Evolutionary conservation across 352 stramenopile species (phyloP).

Genomic region (Blastocystis sp.): DNA sequence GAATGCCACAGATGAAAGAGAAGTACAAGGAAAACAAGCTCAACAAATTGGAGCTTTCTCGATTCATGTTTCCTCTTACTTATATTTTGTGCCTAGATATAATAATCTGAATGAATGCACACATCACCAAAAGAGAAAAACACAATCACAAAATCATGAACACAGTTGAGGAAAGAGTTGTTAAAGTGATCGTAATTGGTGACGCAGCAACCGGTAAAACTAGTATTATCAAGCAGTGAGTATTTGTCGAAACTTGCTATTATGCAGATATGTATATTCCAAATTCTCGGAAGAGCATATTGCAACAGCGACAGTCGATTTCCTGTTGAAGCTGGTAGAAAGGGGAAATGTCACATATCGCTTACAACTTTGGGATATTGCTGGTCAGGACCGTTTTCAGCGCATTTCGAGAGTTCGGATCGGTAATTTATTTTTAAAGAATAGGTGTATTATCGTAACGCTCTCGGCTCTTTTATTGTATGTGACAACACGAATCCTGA

Average conservation of each 20-base stretch:
- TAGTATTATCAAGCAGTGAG: conserved; percentile 81
- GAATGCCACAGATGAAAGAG: too few relatives aligned
- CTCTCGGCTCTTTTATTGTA: conserved; percentile 79
- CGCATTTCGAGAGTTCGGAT: conserved; percentile 74
- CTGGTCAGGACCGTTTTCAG: conserved; percentile 85
- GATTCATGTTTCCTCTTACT: background rate
- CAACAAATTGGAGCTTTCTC: background rate
- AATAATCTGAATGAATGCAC: too few relatives aligned
- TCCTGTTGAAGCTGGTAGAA: conserved; percentile 80
- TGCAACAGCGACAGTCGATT: conserved; percentile 83
- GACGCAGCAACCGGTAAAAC: conserved; percentile 81
- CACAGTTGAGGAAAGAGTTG: conserved; percentile 77
- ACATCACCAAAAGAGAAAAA: background rate
- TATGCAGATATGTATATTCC: conserved; percentile 49
- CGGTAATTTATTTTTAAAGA: background rate
- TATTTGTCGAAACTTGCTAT: conserved; percentile 38
- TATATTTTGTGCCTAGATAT: too few relatives aligned
- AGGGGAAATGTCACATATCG: conserved; percentile 78
- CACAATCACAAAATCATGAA: conserved; percentile 66
- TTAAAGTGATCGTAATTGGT: conserved; percentile 80
- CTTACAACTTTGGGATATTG: conserved; percentile 87
- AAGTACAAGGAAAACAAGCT: background rate
- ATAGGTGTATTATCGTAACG: conserved; percentile 85
- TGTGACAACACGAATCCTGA: conserved; percentile 84
- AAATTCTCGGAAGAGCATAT: conserved; percentile 81